Evolutionary conservation across 495 filamentous ascomycete genomes (phyloP).

Genomic region (Aspergillus nidulans): DNA sequence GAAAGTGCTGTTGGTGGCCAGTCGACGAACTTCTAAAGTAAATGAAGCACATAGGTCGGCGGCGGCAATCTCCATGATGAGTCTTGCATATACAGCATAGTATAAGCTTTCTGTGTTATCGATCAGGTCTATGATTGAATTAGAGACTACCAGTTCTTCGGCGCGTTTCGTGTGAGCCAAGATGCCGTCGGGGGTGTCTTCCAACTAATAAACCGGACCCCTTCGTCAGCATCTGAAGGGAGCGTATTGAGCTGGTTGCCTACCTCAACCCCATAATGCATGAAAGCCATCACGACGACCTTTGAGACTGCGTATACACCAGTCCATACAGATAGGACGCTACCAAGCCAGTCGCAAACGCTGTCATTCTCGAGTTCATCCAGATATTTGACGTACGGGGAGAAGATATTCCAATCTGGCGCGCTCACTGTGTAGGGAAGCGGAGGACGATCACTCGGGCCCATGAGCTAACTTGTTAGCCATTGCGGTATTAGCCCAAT

Average conservation of each 20-base stretch:
- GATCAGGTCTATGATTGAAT: constrained; percentile 25
- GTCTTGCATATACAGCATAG: constrained; percentile 32
- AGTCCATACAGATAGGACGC: constrained; percentile 24
- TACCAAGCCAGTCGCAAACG: constrained; percentile 15
- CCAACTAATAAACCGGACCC: constrained; percentile 19
- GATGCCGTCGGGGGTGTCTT: constrained; percentile 23
- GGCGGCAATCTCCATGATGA: constrained; percentile 35
- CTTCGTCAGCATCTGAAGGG: background rate
- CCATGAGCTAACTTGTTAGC: constrained; percentile 18
- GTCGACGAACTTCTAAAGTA: constrained; percentile 16
- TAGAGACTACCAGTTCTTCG: constrained; percentile 23
- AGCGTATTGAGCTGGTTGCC: background rate
- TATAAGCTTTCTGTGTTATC: constrained; percentile 33
- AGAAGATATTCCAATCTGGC: constrained; percentile 32
- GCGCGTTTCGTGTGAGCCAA: constrained; percentile 25
- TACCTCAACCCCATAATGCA: constrained; percentile 35
- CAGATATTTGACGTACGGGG: constrained; percentile 15
- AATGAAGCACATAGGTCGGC: constrained; percentile 33
- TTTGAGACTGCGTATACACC: constrained; percentile 38
- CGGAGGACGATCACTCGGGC: constrained; percentile 17
- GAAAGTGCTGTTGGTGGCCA: constrained; percentile 9
- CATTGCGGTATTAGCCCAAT: background rate
- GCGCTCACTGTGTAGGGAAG: constrained; percentile 31
- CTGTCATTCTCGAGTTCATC: constrained; percentile 18
- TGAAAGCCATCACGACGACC: constrained; percentile 28